Evolutionary conservation across 225 moss, liverwort and hornwort genomes (phyloP).

Genomic region (Marchantia polymorpha): DNA sequence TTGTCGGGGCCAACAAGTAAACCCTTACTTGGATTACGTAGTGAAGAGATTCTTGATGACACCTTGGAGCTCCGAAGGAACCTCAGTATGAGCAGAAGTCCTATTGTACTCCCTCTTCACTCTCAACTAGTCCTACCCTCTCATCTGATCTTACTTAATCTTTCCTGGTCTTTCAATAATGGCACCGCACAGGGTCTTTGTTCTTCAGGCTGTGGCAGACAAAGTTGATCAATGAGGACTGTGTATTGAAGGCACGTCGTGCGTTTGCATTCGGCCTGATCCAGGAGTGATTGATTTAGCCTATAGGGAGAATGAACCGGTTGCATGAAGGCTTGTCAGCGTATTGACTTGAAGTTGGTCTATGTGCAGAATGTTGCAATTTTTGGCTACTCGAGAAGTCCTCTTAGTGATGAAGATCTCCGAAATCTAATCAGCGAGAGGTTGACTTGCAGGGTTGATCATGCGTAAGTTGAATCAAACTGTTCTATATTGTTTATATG

Average conservation of each 20-base stretch:
- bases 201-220: background rate
- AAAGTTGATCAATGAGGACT: background rate
- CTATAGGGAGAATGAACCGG: background rate
- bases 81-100: too few species aligned
- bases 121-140: too few species aligned
- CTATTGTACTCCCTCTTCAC: too few species aligned
- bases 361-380: constrained; percentile 69
- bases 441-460: constrained; percentile 80
- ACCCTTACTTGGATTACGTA: too few species aligned
- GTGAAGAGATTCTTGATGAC: too few species aligned
- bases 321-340: background rate
- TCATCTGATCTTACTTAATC: too few species aligned
- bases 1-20: too few species aligned
- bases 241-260: background rate
- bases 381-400: constrained; percentile 82
- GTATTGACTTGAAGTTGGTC: background rate
- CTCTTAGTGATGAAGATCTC: constrained; percentile 64
- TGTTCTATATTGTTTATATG: background rate
- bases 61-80: too few species aligned
- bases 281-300: background rate
- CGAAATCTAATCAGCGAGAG: constrained; percentile 70
- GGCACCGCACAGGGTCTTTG: background rate
- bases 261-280: background rate
- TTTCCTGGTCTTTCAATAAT: too few species aligned
- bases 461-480: constrained; percentile 47